Base-by-base conservation (phyloP, 1,284 basidiomycete species). In the Trichosporon ovoides region DNA sequence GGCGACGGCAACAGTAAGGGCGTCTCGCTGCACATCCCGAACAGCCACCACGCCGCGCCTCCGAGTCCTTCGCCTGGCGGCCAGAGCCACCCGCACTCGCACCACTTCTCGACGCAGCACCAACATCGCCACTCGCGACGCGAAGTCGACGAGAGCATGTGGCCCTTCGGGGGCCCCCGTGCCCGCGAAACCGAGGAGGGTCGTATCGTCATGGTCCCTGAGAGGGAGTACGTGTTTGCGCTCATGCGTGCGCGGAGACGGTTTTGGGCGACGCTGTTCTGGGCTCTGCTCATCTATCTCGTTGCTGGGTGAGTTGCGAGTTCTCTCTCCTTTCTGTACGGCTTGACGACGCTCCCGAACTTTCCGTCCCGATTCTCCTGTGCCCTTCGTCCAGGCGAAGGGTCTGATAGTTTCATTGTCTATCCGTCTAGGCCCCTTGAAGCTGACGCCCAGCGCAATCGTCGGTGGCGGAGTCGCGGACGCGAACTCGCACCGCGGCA, bases 261-360 rank as follows among this genome's bases (percentile, higher is more conserved):
- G 43, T 77, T 77, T 62, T 75, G 71, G 66, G 60, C 64, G 16
- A 69, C 75, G 2, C 62, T 77, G 57, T 60, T 73, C 43, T 75
- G 71, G 71, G 75, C 69, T 1, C 69, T 73, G 60, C 53, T 67
- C n/a, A 75, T 77, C 51, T 77, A 69, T 66, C 64, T 75, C 22
- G 38, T 68, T 7, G 38, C 70, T 24, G 73, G 69, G 75, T 77
- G 55, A 66, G 74, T 72, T 31, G 4, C 5, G 3, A 16, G 48
- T 18, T 16, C 35, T 2, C 20, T 22, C 38, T 34, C 14, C 13
- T n/a, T 16, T 22, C n/a, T n/a, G n/a, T n/a, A n/a, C n/a, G n/a
- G n/a, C n/a, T n/a, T n/a, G n/a, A n/a, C n/a, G n/a, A n/a, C n/a
- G n/a, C 14, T n/a, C 10, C 37, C 22, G 3, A 3, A 10, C 22